Percentiles rank a stretch among this genome's conserved stretches.
Evolutionary conservation across 2,329 filamentous ascomycete species (phyloP).

Genomic region (Tricladium varicosporioides): DNA sequence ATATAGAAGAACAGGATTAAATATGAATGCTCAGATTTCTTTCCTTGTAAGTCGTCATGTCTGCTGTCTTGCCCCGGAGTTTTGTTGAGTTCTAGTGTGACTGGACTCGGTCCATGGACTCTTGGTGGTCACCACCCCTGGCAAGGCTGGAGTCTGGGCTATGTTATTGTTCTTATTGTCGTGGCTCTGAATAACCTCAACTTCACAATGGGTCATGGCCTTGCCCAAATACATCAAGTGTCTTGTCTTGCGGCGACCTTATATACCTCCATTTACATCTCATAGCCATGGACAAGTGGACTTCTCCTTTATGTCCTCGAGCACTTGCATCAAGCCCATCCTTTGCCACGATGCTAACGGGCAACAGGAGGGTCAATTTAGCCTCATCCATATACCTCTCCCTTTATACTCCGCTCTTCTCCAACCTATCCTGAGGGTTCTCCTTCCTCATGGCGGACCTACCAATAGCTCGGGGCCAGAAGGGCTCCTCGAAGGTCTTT

Average conservation of each 20-base stretch:
- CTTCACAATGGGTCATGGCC: slow-evolving; percentile 10
- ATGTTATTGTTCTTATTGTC: neutral
- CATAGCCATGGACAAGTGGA: slow-evolving; percentile 10
- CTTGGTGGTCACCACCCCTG: neutral
- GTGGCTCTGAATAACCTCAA: neutral
- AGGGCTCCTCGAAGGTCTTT: slow-evolving; percentile 45
- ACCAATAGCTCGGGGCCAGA: slow-evolving; percentile 33
- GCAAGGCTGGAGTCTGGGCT: slow-evolving; percentile 1
- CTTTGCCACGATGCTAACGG: slow-evolving; percentile 24
- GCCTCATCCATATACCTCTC: slow-evolving; percentile 86
- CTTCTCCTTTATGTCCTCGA: slow-evolving; percentile 9
- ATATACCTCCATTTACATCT: neutral
- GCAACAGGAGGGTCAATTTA: slow-evolving; percentile 77
- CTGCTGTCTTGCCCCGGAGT: neutral
- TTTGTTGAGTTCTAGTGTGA: slow-evolving; percentile 8
- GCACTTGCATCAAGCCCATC: slow-evolving; percentile 20
- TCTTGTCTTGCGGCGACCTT: slow-evolving; percentile 6
- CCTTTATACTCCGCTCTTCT: slow-evolving; percentile 75
- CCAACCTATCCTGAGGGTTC: slow-evolving; percentile 80
- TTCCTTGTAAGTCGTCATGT: slow-evolving; percentile 48
- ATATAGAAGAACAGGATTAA: slow-evolving; percentile 23
- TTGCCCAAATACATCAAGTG: slow-evolving; percentile 9
- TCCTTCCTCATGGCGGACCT: slow-evolving; percentile 62
- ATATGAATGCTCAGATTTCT: slow-evolving; percentile 57
- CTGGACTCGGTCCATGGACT: neutral